Conservation (phyloP, 768 basidiomycete species). For the Mycena epipterygia region DNA sequence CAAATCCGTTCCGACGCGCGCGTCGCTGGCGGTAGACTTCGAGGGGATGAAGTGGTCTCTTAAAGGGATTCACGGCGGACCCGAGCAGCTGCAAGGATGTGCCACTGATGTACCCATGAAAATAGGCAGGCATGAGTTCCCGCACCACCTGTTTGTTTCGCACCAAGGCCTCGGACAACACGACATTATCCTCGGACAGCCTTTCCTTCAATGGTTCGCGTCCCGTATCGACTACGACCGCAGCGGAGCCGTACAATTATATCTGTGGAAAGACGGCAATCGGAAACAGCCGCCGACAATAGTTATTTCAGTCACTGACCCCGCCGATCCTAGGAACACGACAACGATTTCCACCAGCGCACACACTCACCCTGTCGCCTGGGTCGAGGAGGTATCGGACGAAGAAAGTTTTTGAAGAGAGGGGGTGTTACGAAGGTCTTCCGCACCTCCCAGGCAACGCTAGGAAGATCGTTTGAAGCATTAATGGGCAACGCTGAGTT, state of each 20-base stretch:
- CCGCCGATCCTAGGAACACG: slow-evolving; percentile 1
- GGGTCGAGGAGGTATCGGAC: slow-evolving; percentile 13
- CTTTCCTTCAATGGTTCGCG: slow-evolving; percentile 20
- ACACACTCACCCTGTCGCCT: background rate
- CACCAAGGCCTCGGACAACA: too few species aligned
- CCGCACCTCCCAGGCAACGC: slow-evolving; percentile 18
- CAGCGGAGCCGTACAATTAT: background rate
- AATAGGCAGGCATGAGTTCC: slow-evolving; percentile 2
- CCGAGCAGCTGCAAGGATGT: slow-evolving; percentile 23
- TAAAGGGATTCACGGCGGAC: slow-evolving; percentile 19
- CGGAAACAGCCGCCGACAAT: slow-evolving; percentile 13
- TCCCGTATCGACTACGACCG: slow-evolving; percentile 17
- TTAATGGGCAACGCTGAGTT: slow-evolving; percentile 33
- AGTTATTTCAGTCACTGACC: slow-evolving; percentile 17
- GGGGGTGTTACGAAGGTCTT: slow-evolving; percentile 7
- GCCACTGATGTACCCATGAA: slow-evolving; percentile 3
- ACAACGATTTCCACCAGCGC: background rate
- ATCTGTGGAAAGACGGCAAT: slow-evolving; percentile 5
- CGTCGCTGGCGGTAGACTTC: slow-evolving; percentile 13
- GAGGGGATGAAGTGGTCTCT: slow-evolving; percentile 24
- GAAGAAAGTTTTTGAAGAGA: slow-evolving; percentile 17
- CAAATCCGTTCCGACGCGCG: background rate
- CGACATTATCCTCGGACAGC: slow-evolving; percentile 25
- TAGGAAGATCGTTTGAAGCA: slow-evolving; percentile 33
- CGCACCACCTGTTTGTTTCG: slow-evolving; percentile 18